phyloP scores from a whole-genome alignment of 768 basidiomycete genomes.

The Naganishia kalamii region DNA sequence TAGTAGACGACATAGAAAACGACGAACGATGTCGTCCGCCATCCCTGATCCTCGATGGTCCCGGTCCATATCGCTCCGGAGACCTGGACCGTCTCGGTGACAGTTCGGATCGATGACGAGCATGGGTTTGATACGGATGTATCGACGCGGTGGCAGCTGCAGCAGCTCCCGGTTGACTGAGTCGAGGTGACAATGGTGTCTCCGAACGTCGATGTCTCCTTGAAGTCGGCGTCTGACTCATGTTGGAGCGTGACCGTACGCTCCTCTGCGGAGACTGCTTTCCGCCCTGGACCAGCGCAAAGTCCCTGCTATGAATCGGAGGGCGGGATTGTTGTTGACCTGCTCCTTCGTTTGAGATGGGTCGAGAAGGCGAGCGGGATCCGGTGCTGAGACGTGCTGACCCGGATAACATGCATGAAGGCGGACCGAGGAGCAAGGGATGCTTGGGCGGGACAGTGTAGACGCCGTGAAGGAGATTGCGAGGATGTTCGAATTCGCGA shows the following conservation, averaged over 20 bases:
- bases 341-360: not conserved
- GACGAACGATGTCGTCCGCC: slow-evolving; percentile 2
- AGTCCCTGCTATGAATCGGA: not conserved
- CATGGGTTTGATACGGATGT: slow-evolving; percentile 8
- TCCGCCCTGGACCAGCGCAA: not conserved
- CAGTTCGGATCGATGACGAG: slow-evolving; percentile 11
- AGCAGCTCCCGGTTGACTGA: slow-evolving; percentile 13
- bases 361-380: not conserved
- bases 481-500: slow-evolving; percentile 1
- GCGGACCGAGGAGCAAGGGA: not conserved
- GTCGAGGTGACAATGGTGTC: slow-evolving; percentile 4
- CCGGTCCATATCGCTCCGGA: slow-evolving; percentile 7
- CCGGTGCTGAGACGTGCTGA: not conserved
- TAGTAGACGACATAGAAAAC: not conserved
- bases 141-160: not conserved
- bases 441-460: not conserved
- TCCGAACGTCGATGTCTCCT: slow-evolving; percentile 9
- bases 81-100: slow-evolving; percentile 2
- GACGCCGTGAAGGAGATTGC: not conserved
- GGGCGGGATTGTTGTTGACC: not conserved
- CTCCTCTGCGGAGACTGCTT: not conserved
- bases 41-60: slow-evolving; percentile 2
- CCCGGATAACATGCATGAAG: slow-evolving; percentile 12
- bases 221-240: slow-evolving; percentile 5
- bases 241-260: not conserved